Percentiles rank a stretch among this genome's conserved stretches.
phyloP scores from a whole-genome alignment of 2,329 filamentous ascomycete genomes.

The Neofusicoccum cordaticola region DNA sequence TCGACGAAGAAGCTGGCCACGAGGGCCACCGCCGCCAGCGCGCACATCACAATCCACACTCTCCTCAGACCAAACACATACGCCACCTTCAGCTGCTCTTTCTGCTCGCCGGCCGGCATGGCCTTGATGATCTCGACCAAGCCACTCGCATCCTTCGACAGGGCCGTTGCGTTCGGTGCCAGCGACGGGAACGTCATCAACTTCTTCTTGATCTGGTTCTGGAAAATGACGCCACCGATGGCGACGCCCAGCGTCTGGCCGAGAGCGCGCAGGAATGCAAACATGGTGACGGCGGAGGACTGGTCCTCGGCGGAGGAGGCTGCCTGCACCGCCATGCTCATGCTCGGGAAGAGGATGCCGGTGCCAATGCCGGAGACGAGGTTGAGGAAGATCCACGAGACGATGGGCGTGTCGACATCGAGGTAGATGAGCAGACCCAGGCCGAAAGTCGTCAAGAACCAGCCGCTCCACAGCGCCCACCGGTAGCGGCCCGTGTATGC shows the following conservation, averaged over 20 bases:
- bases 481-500: conserved; percentile 59
- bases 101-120: conserved; percentile 41
- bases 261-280: conserved; percentile 64
- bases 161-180: conserved; percentile 46
- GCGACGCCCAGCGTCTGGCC: conserved; percentile 66
- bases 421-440: conserved; percentile 56
- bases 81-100: conserved; percentile 44
- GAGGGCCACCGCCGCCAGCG: conserved; percentile 50
- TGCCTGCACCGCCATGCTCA: conserved; percentile 63
- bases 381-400: conserved; percentile 60
- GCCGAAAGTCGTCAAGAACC: conserved; percentile 58
- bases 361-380: conserved; percentile 59
- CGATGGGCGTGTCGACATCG: conserved; percentile 48
- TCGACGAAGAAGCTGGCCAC: conserved; percentile 54
- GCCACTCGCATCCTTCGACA: conserved; percentile 57
- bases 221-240: conserved; percentile 66
- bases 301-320: conserved; percentile 56
- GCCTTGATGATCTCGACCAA: conserved; percentile 58
- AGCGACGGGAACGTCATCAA: conserved; percentile 49
- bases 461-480: conserved; percentile 61
- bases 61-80: conserved; percentile 55
- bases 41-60: conserved; percentile 57
- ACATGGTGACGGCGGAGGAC: conserved; percentile 62
- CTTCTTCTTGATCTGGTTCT: conserved; percentile 59
- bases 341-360: conserved; percentile 64